Evolutionary conservation across 164 flowering plant genomes (phyloP).

Genomic region (Houttuynia cordata): DNA sequence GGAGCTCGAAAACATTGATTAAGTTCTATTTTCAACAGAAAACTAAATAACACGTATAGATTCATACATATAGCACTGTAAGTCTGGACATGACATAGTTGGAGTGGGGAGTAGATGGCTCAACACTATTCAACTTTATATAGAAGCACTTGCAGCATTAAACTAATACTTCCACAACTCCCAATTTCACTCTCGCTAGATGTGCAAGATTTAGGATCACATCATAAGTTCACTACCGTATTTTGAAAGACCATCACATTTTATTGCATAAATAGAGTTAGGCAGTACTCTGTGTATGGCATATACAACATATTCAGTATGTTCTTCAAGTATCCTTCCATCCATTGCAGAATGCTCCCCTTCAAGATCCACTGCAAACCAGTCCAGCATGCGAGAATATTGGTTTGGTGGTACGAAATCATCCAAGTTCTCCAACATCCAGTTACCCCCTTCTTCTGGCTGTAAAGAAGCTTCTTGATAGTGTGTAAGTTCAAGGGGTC

Average conservation of each 20-base stretch:
- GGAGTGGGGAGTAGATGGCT: background rate
- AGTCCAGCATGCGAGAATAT: conserved; percentile 57
- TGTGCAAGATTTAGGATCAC: background rate
- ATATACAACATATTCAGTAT: conserved; percentile 89
- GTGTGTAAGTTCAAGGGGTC: conserved; percentile 63
- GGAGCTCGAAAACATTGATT: background rate
- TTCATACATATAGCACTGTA: no score
- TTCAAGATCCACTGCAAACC: conserved; percentile 99
- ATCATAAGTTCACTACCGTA: no score
- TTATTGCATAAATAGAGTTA: background rate
- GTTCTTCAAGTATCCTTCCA: conserved; percentile 90
- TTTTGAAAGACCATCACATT: background rate
- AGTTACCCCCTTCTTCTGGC: conserved; percentile 34
- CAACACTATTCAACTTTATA: background rate
- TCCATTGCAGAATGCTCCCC: conserved; percentile 99
- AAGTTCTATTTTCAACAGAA: background rate
- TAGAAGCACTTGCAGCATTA: no score
- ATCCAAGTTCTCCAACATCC: conserved; percentile 15
- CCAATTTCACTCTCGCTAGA: background rate
- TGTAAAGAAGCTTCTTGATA: conserved; percentile 54
- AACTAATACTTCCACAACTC: background rate
- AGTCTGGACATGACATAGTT: background rate
- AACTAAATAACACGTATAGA: background rate
- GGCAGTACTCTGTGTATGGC: conserved; percentile 83
- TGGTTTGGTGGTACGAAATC: conserved; percentile 43